Conservation (phyloP, 108 stramenopile genomes). For the Poteriospumella lacustris region DNA sequence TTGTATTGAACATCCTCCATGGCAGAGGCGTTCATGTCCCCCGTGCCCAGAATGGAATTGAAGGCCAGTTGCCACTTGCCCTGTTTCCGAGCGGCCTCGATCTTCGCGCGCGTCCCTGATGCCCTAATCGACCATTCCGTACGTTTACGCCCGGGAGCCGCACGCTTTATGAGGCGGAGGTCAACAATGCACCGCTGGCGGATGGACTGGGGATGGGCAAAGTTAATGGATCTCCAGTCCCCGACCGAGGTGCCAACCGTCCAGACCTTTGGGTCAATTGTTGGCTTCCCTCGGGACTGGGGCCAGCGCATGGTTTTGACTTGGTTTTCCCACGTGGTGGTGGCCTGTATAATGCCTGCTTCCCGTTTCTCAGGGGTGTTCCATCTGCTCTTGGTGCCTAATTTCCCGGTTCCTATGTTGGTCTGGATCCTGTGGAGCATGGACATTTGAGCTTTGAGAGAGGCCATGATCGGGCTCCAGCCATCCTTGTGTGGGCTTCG, state of each 20-base stretch:
- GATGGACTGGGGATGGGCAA: neutral
- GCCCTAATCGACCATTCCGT: neutral
- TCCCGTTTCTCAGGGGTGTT: neutral
- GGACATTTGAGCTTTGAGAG: neutral
- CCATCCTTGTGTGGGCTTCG: neutral
- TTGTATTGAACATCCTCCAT: neutral
- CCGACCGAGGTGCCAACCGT: neutral
- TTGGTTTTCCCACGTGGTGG: neutral
- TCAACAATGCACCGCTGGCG: neutral
- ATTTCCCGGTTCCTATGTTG: neutral
- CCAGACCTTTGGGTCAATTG: neutral
- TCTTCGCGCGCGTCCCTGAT: neutral
- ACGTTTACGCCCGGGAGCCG: neutral
- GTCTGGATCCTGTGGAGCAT: neutral
- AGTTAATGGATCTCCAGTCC: neutral
- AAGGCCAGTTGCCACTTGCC: neutral
- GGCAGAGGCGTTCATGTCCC: neutral
- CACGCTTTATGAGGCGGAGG: neutral
- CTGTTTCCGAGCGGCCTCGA: neutral
- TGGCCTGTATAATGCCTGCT: neutral
- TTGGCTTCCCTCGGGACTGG: neutral
- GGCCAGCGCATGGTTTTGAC: neutral
- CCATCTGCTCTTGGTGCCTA: neutral
- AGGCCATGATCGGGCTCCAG: neutral
- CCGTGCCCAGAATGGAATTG: neutral